Evolutionary conservation across 2,329 filamentous ascomycete species (phyloP).

Genomic region (Penicillium corylophilum): DNA sequence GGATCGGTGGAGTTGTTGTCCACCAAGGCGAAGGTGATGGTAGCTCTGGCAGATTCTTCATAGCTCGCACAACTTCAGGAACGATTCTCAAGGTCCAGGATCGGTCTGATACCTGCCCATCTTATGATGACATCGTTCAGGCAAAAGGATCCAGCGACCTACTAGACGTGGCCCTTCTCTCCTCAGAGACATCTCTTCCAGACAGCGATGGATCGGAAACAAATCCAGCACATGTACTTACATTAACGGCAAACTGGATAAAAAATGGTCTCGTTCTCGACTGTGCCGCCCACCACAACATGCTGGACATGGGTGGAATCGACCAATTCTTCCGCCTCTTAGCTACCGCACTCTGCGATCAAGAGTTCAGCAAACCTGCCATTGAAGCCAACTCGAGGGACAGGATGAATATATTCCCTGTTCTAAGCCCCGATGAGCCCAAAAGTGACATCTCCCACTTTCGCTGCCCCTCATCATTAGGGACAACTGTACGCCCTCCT

Average conservation of each 20-base stretch:
- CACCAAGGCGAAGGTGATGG: constrained; percentile 14
- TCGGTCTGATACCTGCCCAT: constrained; percentile 2
- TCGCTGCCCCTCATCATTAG: constrained; percentile 1
- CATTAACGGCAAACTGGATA: constrained; percentile 14
- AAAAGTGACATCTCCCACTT: constrained; percentile 2
- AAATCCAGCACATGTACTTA: constrained; percentile 4
- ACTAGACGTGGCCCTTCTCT: constrained; percentile 1
- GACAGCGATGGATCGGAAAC: constrained; percentile 4
- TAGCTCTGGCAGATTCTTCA: constrained; percentile 2
- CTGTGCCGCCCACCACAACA: constrained; percentile 31
- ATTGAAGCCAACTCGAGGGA: constrained; percentile 5
- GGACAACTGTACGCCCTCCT: neutral
- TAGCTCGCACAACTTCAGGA: neutral
- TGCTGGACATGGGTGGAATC: constrained; percentile 29
- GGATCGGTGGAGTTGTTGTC: constrained; percentile 23
- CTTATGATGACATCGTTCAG: constrained; percentile 2
- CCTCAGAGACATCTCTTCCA: constrained; percentile 4
- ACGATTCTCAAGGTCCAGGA: constrained; percentile 7
- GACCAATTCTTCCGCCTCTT: constrained; percentile 25
- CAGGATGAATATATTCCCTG: constrained; percentile 1
- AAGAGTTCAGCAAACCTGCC: constrained; percentile 12
- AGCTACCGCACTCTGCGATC: constrained; percentile 18
- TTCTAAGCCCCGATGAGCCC: neutral
- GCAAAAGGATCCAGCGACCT: neutral
- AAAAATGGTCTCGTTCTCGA: constrained; percentile 29